Evolutionary conservation across 1,284 basidiomycete species (phyloP).

Genomic region (Cutaneotrichosporon curvatum): DNA sequence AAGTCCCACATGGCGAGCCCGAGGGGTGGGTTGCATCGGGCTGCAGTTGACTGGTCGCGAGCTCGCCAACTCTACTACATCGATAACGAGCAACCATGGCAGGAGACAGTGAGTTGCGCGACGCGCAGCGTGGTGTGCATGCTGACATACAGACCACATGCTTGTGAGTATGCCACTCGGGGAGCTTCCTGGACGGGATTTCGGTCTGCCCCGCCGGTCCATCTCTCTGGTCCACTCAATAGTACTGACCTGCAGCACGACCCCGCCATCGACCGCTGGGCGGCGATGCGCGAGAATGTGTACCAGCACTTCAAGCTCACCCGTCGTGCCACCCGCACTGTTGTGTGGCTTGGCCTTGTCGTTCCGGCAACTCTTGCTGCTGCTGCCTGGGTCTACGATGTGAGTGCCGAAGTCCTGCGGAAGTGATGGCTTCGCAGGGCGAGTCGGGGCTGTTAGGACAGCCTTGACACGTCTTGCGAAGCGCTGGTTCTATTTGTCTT

Average conservation of each 20-base stretch:
- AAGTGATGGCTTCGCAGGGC: no score
- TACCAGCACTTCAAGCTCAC: slow-evolving; percentile 75
- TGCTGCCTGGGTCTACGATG: slow-evolving; percentile 28
- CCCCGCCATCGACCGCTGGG: slow-evolving; percentile 73
- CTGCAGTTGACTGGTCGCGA: not conserved
- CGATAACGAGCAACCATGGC: slow-evolving; percentile 25
- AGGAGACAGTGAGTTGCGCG: slow-evolving; percentile 11
- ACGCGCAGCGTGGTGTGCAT: not conserved
- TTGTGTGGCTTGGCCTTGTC: slow-evolving; percentile 30
- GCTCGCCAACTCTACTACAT: not conserved
- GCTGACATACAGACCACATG: slow-evolving; percentile 29
- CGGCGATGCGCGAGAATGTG: slow-evolving; percentile 69
- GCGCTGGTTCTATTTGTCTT: no score
- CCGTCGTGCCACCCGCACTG: slow-evolving; percentile 49
- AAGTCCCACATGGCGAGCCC: not conserved
- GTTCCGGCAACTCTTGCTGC: slow-evolving; percentile 36
- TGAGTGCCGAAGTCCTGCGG: no score
- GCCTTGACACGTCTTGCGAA: no score
- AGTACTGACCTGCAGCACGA: slow-evolving; percentile 52
- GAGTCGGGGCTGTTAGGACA: no score
- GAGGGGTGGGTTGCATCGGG: not conserved
- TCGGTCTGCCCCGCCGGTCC: not conserved
- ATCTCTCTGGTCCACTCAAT: not conserved
- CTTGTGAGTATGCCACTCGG: slow-evolving; percentile 1
- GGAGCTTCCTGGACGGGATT: not conserved